phyloP scores from a whole-genome alignment of 2,329 filamentous ascomycete species.

The Alternaria angustiovoidea region DNA sequence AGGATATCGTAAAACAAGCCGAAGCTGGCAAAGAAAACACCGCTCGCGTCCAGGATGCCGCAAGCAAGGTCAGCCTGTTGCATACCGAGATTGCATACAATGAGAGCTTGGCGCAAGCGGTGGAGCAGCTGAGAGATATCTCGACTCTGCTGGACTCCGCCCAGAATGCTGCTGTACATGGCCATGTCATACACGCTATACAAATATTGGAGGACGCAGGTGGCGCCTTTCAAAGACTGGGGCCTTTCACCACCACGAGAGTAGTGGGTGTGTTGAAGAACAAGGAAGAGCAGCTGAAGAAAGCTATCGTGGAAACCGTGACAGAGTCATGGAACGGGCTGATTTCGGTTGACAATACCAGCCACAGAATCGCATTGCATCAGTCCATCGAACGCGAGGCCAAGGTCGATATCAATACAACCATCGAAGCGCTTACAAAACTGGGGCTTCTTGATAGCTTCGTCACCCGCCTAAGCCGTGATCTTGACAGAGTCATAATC shows the following conservation, averaged over 20 bases:
- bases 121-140: constrained; percentile 62
- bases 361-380: constrained; percentile 65
- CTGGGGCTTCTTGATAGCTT: constrained; percentile 59
- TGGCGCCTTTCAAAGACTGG: constrained; percentile 66
- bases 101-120: constrained; percentile 58
- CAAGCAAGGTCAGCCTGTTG: constrained; percentile 63
- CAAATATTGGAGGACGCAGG: constrained; percentile 59
- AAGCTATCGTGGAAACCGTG: constrained; percentile 71
- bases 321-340: constrained; percentile 75
- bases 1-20: constrained; percentile 80
- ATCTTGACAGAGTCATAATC: constrained; percentile 68
- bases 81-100: constrained; percentile 69
- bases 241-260: constrained; percentile 68
- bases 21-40: constrained; percentile 72
- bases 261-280: constrained; percentile 71
- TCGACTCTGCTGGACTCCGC: constrained; percentile 58
- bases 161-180: constrained; percentile 55
- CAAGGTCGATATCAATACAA: constrained; percentile 42
- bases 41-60: constrained; percentile 68
- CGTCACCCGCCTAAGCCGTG: constrained; percentile 67
- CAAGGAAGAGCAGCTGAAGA: constrained; percentile 71
- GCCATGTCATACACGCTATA: constrained; percentile 58
- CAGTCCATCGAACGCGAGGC: constrained; percentile 53
- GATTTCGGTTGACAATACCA: constrained; percentile 67
- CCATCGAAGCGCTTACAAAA: constrained; percentile 47